Evolutionary conservation across 2,329 filamentous ascomycete species (phyloP).

Genomic region (Hymenoscyphus fraxineus): DNA sequence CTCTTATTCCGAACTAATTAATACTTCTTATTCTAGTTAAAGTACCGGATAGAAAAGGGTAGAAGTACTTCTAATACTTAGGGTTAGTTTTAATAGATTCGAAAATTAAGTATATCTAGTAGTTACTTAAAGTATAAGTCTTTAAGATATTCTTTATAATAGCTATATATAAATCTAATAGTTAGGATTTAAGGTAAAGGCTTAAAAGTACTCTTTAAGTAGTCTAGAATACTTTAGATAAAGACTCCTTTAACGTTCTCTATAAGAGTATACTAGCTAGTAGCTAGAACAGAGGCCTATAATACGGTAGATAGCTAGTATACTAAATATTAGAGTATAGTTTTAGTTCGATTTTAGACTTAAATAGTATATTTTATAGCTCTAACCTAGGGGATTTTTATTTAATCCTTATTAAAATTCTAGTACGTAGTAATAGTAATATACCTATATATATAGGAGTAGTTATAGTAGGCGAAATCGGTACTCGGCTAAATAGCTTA

Average conservation of each 20-base stretch:
- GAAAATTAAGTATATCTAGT: constrained; percentile 31
- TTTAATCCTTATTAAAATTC: background rate
- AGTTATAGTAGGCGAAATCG: no score
- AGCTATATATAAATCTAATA: background rate
- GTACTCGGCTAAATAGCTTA: no score
- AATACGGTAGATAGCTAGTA: background rate
- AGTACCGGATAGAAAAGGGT: no score
- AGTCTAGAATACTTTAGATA: background rate
- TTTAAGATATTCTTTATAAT: background rate
- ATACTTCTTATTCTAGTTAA: no score
- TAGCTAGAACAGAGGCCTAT: background rate
- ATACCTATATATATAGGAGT: background rate
- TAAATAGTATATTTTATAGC: background rate
- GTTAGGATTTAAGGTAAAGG: background rate
- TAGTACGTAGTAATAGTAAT: background rate
- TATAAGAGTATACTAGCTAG: background rate
- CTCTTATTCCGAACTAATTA: no score
- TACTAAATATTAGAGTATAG: background rate
- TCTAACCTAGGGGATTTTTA: background rate
- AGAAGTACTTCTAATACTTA: no score
- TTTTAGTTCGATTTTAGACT: background rate
- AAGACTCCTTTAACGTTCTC: background rate
- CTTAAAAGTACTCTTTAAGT: background rate
- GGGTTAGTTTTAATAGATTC: no score
- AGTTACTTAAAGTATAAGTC: background rate